phyloP scores from a whole-genome alignment of 352 stramenopile species.

The Phytopythium helicoides region DNA sequence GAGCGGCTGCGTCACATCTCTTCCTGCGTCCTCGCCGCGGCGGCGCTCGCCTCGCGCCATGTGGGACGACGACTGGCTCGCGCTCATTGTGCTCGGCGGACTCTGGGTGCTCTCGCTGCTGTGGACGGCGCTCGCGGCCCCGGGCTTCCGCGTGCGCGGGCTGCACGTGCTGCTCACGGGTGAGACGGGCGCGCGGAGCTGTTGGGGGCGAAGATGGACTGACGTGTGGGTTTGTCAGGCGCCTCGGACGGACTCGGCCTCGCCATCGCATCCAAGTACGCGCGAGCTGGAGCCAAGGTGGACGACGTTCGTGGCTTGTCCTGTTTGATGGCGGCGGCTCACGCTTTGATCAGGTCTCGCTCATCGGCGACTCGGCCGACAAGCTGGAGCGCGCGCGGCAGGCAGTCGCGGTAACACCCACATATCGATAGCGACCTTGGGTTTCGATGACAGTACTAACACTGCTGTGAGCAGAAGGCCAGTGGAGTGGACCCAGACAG shows the following conservation, averaged over 20 bases:
- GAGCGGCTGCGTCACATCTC: too few relatives aligned
- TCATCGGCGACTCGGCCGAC: conserved; percentile 40
- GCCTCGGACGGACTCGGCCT: conserved; percentile 43
- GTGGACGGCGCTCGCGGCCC: conserved; percentile 42
- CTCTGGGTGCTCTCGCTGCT: conserved; percentile 39
- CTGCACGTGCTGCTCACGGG: conserved; percentile 65
- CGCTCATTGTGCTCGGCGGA: conserved; percentile 31
- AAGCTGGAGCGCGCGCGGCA: conserved; percentile 29
- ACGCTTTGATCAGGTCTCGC: conserved; percentile 18
- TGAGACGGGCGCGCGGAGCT: conserved; percentile 11
- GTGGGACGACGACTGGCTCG: conserved; percentile 28
- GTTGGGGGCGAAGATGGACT: too few relatives aligned
- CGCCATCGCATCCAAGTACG: conserved; percentile 63
- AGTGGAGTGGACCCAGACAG: conserved; percentile 6
- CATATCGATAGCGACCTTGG: too few relatives aligned
- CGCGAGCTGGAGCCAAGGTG: conserved; percentile 36
- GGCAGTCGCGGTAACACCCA: conserved; percentile 36
- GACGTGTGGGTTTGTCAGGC: too few relatives aligned
- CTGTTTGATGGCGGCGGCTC: too few relatives aligned
- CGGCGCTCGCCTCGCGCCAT: too few relatives aligned
- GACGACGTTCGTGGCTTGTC: background rate
- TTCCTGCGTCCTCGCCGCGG: background rate
- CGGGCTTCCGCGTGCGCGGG: conserved; percentile 40
- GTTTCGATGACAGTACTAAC: too few relatives aligned
- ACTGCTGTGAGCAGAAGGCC: conserved; percentile 9